Percentiles rank a stretch among this genome's conserved stretches.
phyloP scores from a whole-genome alignment of 805 yeast species.

The Wickerhamiella parazyma region DNA sequence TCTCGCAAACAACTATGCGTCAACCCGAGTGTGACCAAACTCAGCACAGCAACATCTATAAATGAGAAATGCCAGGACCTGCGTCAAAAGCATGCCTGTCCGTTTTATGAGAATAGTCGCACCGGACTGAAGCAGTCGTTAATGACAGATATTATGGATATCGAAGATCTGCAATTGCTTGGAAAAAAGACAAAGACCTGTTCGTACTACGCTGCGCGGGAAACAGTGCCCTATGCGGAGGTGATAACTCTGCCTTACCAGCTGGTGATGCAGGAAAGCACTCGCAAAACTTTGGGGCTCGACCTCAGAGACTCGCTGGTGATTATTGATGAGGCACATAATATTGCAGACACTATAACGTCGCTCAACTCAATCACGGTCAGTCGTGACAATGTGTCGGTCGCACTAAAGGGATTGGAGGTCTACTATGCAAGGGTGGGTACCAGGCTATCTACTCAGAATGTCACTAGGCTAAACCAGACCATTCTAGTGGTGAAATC shows the following conservation, averaged over 20 bases:
- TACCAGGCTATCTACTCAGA: conserved; percentile 53
- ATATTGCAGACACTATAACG: conserved; percentile 62
- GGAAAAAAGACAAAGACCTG: conserved; percentile 51
- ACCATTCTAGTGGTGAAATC: conserved; percentile 42
- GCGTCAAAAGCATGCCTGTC: conserved; percentile 34
- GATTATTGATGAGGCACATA: conserved; percentile 88
- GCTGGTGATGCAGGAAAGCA: conserved; percentile 44
- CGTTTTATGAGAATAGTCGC: conserved; percentile 13
- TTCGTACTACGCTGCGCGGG: conserved; percentile 69
- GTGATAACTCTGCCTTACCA: conserved; percentile 80
- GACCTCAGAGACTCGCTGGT: conserved; percentile 52
- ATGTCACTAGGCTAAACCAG: conserved; percentile 55
- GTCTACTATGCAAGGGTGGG: conserved; percentile 47
- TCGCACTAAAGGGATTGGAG: conserved; percentile 37
- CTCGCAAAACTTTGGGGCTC: conserved; percentile 48
- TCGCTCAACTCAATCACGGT: conserved; percentile 53
- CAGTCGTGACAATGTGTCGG: conserved; percentile 34
- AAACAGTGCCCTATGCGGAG: conserved; percentile 46
- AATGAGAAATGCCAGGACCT: conserved; percentile 74
- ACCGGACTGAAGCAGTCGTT: conserved; percentile 41
- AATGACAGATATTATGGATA: conserved; percentile 49
- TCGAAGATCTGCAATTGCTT: conserved; percentile 56
- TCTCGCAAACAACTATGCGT: conserved; percentile 80
- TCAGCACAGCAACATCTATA: conserved; percentile 39
- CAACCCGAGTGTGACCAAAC: conserved; percentile 42